These are phyloP conservation scores for Nemania sp. DNA, from an alignment of 2,329 filamentous ascomycete species.

Conservation along the genomic window DNA sequence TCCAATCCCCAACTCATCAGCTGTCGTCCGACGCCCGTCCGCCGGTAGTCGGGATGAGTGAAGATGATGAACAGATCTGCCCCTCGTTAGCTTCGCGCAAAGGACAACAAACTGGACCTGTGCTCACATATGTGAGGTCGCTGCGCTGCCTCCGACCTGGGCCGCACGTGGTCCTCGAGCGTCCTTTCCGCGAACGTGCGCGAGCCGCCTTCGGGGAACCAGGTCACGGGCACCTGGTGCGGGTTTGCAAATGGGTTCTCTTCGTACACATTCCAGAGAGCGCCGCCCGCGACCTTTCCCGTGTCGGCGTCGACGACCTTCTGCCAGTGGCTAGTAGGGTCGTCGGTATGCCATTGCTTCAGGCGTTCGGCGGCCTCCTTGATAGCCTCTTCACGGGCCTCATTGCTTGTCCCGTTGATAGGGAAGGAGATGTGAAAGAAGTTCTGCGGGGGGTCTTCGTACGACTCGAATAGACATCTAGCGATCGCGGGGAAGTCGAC, in stretches of 20 bases:
- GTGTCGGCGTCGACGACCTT: not conserved
- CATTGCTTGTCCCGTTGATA: slow-evolving; percentile 25
- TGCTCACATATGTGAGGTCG: slow-evolving; percentile 29
- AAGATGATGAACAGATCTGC: slow-evolving; percentile 28
- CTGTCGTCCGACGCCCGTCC: slow-evolving; percentile 28
- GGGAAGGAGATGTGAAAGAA: slow-evolving; percentile 38
- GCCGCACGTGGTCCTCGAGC: slow-evolving; percentile 7
- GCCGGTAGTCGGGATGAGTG: slow-evolving; percentile 32
- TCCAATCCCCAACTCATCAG: slow-evolving; percentile 34
- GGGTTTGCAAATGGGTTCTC: slow-evolving; percentile 37
- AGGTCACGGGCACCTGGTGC: slow-evolving; percentile 30
- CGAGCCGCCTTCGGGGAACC: not conserved
- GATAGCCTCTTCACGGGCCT: slow-evolving; percentile 34
- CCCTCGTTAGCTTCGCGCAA: not conserved
- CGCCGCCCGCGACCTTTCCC: slow-evolving; percentile 5
- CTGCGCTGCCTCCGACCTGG: slow-evolving; percentile 24
- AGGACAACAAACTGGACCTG: not conserved
- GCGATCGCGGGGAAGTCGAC: slow-evolving; percentile 35
- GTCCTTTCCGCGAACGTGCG: slow-evolving; percentile 1
- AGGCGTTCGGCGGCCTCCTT: slow-evolving; percentile 26
- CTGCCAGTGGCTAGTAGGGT: slow-evolving; percentile 7
- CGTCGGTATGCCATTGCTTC: slow-evolving; percentile 8
- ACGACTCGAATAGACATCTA: slow-evolving; percentile 33
- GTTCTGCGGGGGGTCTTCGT: slow-evolving; percentile 35
- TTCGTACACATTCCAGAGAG: slow-evolving; percentile 21